Percentiles rank a stretch among this genome's conserved stretches.
phyloP scores from a whole-genome alignment of 2,329 filamentous ascomycete genomes.

The Clarireedia sp. region DNA sequence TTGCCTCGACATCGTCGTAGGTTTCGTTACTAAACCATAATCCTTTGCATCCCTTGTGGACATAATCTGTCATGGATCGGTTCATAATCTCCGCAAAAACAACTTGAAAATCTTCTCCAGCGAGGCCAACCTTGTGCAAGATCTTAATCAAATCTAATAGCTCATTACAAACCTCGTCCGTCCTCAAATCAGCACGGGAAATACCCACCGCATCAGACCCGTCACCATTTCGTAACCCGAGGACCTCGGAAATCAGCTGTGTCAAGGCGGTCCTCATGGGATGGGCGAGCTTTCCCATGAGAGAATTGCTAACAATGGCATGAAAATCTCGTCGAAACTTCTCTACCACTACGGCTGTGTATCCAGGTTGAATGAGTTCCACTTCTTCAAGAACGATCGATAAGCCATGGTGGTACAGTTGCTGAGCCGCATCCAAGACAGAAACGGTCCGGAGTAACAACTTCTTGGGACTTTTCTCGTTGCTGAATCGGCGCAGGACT shows the following conservation, averaged over 20 bases:
- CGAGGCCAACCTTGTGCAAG: conserved; percentile 57
- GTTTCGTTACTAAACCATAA: conserved; percentile 40
- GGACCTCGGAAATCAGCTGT: conserved; percentile 39
- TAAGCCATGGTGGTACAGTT: conserved; percentile 49
- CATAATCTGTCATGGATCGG: conserved; percentile 53
- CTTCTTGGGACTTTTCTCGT: conserved; percentile 33
- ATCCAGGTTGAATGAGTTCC: conserved; percentile 28
- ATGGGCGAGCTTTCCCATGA: conserved; percentile 43
- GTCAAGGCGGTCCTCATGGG: conserved; percentile 47
- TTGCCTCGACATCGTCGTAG: neutral
- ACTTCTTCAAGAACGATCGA: conserved; percentile 41
- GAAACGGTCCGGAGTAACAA: conserved; percentile 45
- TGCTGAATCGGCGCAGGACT: conserved; percentile 38
- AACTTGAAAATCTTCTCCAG: conserved; percentile 61
- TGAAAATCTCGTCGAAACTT: conserved; percentile 56
- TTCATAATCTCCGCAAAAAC: conserved; percentile 67
- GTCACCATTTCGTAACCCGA: conserved; percentile 27
- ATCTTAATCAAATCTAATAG: conserved; percentile 50
- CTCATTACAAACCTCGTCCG: conserved; percentile 39
- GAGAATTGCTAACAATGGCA: conserved; percentile 56
- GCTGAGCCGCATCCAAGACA: conserved; percentile 51
- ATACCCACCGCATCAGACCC: neutral
- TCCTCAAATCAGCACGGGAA: conserved; percentile 2
- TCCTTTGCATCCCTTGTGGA: conserved; percentile 53
- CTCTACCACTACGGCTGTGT: conserved; percentile 33